Percentiles rank a stretch among this genome's conserved stretches.
These are phyloP conservation scores for Chlorella ohadii DNA, from an alignment of 139 green algal genomes.

Conservation along the genomic window DNA sequence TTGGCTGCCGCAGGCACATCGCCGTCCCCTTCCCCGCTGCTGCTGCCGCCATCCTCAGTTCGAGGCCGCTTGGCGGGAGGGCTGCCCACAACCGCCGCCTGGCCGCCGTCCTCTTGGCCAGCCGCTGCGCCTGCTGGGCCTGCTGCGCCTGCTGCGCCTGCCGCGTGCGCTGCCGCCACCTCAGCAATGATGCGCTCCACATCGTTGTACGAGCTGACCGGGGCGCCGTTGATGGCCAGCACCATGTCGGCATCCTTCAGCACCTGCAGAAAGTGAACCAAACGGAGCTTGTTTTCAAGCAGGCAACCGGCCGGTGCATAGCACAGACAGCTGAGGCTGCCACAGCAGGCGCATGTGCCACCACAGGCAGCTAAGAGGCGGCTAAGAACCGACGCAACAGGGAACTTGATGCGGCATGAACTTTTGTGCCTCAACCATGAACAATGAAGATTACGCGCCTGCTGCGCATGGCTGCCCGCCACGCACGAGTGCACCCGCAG, in stretches of 20 bases:
- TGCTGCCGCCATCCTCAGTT: not conserved
- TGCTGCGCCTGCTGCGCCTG: not conserved
- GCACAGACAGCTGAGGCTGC: not conserved
- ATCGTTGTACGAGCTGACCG: slow-evolving; percentile 75
- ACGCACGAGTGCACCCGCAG: slow-evolving; percentile 73
- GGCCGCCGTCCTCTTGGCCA: not conserved
- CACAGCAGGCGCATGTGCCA: too few relatives aligned
- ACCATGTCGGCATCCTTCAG: slow-evolving; percentile 86
- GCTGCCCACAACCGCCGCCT: not conserved
- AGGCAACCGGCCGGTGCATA: too few relatives aligned
- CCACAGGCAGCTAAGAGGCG: too few relatives aligned
- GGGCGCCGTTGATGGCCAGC: slow-evolving; percentile 70
- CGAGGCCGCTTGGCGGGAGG: not conserved
- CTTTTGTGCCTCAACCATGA: too few relatives aligned
- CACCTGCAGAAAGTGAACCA: slow-evolving; percentile 31
- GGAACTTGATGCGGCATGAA: too few relatives aligned
- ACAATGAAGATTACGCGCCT: too few relatives aligned
- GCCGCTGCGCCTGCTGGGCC: not conserved
- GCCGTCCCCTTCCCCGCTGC: not conserved
- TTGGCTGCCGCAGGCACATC: not conserved
- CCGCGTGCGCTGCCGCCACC: not conserved
- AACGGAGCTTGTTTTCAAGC: too few relatives aligned
- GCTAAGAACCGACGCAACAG: too few relatives aligned
- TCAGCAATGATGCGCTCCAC: slow-evolving; percentile 61
- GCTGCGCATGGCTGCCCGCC: slow-evolving; percentile 52